These are phyloP conservation scores for Ceratocystis eucalypticola DNA, from an alignment of 2,329 filamentous ascomycete species.

Conservation along the genomic window DNA sequence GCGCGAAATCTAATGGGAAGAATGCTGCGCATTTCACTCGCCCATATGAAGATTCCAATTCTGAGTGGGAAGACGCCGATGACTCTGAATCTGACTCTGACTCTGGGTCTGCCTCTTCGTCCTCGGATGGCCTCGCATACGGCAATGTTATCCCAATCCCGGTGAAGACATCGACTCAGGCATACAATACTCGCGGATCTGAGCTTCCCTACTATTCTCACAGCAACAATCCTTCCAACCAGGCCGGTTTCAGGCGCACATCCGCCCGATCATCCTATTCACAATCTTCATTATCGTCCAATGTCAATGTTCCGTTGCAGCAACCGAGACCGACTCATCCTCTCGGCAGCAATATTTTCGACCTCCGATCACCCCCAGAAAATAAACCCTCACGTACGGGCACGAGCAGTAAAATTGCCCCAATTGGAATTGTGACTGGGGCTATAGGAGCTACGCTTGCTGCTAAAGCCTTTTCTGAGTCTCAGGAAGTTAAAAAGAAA, in stretches of 20 bases:
- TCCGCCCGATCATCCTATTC: background rate
- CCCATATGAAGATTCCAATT: constrained; percentile 14
- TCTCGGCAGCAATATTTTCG: constrained; percentile 41
- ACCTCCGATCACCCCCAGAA: constrained; percentile 19
- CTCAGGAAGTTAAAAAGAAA: constrained; percentile 28
- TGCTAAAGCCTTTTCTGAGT: constrained; percentile 10
- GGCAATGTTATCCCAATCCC: background rate
- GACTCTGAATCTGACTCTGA: constrained; percentile 6
- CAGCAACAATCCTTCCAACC: constrained; percentile 10
- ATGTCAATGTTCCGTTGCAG: constrained; percentile 56
- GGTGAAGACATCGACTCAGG: background rate
- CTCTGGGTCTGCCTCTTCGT: constrained; percentile 8
- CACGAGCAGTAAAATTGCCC: constrained; percentile 25
- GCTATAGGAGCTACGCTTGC: constrained; percentile 38
- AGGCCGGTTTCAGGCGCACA: background rate
- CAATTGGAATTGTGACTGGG: constrained; percentile 35
- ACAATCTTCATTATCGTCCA: background rate
- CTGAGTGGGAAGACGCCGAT: constrained; percentile 14
- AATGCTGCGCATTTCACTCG: background rate
- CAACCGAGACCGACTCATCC: constrained; percentile 71
- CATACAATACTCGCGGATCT: background rate
- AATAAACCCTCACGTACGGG: background rate
- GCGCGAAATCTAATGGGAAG: background rate
- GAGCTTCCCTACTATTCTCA: constrained; percentile 9
- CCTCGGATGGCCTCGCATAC: constrained; percentile 17